A percentile compares a stretch with the other conserved stretches of the same genome.
Conservation (phyloP, 2,329 filamentous ascomycete genomes). For the Paecilomyces formosus region DNA sequence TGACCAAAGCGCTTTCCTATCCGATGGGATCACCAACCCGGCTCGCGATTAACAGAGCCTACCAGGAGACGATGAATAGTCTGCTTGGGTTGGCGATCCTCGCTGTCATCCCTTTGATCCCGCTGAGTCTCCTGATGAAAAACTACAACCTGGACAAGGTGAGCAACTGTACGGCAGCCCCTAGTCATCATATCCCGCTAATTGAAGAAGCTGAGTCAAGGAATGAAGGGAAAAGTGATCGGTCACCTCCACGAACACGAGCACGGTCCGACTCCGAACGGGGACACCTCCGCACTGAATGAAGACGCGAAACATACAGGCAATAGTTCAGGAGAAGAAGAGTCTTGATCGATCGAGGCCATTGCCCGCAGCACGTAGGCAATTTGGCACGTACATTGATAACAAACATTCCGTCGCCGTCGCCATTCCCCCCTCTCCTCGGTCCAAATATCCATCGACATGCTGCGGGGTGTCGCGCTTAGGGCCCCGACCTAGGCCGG, state of each 20-base stretch:
- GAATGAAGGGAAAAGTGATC: conserved; percentile 8
- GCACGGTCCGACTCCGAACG: background rate
- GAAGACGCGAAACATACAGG: background rate
- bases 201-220: conserved; percentile 19
- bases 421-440: background rate
- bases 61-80: conserved; percentile 58
- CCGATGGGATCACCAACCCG: conserved; percentile 50
- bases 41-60: conserved; percentile 55
- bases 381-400: background rate
- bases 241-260: conserved; percentile 4
- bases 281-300: background rate
- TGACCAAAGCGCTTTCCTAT: conserved; percentile 52
- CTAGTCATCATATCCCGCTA: conserved; percentile 4
- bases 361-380: background rate
- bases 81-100: conserved; percentile 49
- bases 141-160: conserved; percentile 52
- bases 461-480: background rate
- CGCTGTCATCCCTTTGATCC: conserved; percentile 49
- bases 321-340: background rate
- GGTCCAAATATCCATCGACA: background rate
- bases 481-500: background rate
- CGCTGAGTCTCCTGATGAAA: conserved; percentile 49
- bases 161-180: conserved; percentile 1
- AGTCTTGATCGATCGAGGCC: background rate
- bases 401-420: too few relatives aligned